A percentile compares a stretch with the other conserved stretches of the same genome.
phyloP scores from a whole-genome alignment of 352 stramenopile species.

The Phytophthora tentaculata region DNA sequence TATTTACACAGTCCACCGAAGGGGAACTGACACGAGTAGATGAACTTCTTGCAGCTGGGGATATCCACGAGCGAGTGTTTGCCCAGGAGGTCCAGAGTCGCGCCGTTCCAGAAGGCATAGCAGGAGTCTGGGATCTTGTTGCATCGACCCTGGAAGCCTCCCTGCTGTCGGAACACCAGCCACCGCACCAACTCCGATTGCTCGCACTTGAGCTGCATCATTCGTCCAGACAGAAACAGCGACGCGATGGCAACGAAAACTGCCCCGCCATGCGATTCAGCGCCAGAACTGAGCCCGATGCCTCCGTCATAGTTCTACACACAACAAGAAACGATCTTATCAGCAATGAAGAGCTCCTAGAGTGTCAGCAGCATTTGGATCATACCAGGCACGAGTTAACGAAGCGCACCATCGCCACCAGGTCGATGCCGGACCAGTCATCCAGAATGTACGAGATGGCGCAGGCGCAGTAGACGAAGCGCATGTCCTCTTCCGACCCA shows the following conservation, averaged over 20 bases:
- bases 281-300: conserved; percentile 70
- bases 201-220: conserved; percentile 76
- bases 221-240: conserved; percentile 67
- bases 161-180: conserved; percentile 85
- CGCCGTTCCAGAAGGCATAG: conserved; percentile 94
- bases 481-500: conserved; percentile 89
- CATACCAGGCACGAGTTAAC: conserved; percentile 84
- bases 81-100: conserved; percentile 83
- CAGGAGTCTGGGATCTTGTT: conserved; percentile 93
- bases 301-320: conserved; percentile 79
- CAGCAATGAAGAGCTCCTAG: conserved; percentile 4
- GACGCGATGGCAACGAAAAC: conserved; percentile 78
- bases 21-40: conserved; percentile 84
- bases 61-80: conserved; percentile 83
- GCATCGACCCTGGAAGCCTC: conserved; percentile 89
- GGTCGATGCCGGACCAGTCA: conserved; percentile 84
- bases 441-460: conserved; percentile 89
- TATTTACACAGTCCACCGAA: conserved; percentile 91
- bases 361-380: neutral
- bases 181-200: conserved; percentile 76
- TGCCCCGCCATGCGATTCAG: conserved; percentile 80
- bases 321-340: conserved; percentile 16
- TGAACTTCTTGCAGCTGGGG: conserved; percentile 70
- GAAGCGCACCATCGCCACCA: conserved; percentile 71
- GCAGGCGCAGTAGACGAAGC: conserved; percentile 90